phyloP scores from a whole-genome alignment of 2,329 filamentous ascomycete genomes.

The Gliomastix tumulicola region DNA sequence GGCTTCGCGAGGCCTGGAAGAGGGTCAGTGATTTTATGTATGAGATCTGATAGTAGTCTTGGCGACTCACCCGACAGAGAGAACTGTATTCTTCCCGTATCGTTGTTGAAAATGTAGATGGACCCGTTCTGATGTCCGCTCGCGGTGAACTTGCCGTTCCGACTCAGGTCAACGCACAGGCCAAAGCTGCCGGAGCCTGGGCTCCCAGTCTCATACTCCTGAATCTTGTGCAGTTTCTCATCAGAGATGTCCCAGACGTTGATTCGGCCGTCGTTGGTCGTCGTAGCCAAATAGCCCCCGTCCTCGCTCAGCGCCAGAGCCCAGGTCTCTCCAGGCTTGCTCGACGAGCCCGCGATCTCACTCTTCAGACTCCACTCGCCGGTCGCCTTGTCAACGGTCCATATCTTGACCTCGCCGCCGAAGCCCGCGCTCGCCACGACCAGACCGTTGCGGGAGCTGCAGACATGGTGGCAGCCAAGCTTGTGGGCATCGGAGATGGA shows the following conservation, averaged over 20 bases:
- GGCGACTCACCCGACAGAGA: conserved; percentile 65
- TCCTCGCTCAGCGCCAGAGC: conserved; percentile 79
- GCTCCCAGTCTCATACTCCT: conserved; percentile 73
- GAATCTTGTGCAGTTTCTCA: conserved; percentile 55
- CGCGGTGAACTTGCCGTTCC: conserved; percentile 78
- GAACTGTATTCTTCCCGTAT: conserved; percentile 76
- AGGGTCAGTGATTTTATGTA: background rate
- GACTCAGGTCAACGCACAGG: conserved; percentile 73
- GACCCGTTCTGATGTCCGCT: conserved; percentile 89
- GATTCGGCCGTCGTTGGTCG: conserved; percentile 79
- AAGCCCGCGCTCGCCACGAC: conserved; percentile 82
- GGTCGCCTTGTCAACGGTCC: conserved; percentile 54
- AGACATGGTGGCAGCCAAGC: conserved; percentile 86
- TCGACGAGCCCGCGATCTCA: conserved; percentile 33
- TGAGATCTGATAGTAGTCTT: background rate
- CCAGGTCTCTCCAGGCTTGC: conserved; percentile 71
- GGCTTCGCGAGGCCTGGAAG: conserved; percentile 71
- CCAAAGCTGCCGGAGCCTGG: conserved; percentile 79
- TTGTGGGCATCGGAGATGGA: conserved; percentile 75
- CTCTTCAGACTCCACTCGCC: conserved; percentile 40
- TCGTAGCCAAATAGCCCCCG: conserved; percentile 78
- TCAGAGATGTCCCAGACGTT: conserved; percentile 74
- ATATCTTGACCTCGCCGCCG: conserved; percentile 80
- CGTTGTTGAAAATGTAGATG: conserved; percentile 93
- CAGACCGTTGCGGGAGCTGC: conserved; percentile 60